Conservation (phyloP, 225 moss, liverwort and hornwort genomes). For the Straminergon stramineum region DNA sequence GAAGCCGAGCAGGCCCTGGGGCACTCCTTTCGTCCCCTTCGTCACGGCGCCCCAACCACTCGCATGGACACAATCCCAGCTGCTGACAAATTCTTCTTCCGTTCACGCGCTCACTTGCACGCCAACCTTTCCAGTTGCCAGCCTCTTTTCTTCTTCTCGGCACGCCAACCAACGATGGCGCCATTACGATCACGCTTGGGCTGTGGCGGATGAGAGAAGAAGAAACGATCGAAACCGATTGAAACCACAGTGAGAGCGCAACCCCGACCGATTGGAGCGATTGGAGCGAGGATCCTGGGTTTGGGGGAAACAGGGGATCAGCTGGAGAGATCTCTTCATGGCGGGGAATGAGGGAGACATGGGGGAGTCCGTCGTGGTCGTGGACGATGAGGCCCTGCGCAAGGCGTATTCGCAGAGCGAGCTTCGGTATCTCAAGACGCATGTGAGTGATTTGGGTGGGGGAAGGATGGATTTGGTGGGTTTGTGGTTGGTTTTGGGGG, state of each 20-base stretch:
- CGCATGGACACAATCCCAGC: neutral
- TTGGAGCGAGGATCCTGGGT: neutral
- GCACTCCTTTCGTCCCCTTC: too few species aligned
- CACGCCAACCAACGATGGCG: neutral
- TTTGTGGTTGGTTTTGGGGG: neutral
- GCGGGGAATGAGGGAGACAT: neutral
- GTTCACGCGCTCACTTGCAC: neutral
- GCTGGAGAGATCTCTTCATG: neutral
- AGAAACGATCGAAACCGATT: neutral
- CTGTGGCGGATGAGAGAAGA: neutral
- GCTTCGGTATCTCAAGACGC: conserved; percentile 25
- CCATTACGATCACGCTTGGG: neutral
- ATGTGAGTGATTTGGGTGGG: neutral
- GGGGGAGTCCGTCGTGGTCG: neutral
- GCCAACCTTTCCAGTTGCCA: neutral
- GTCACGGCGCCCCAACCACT: neutral
- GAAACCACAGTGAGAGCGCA: too few species aligned
- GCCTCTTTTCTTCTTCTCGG: neutral
- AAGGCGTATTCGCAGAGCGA: conserved; percentile 19
- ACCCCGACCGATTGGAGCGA: neutral
- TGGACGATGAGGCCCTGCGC: conserved; percentile 19
- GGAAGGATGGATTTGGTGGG: neutral
- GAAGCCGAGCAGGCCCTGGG: neutral
- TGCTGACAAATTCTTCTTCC: neutral
- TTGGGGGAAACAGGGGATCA: neutral